Conservation (phyloP, 441 rosid genomes). For the Aquilaria agallochum region DNA sequence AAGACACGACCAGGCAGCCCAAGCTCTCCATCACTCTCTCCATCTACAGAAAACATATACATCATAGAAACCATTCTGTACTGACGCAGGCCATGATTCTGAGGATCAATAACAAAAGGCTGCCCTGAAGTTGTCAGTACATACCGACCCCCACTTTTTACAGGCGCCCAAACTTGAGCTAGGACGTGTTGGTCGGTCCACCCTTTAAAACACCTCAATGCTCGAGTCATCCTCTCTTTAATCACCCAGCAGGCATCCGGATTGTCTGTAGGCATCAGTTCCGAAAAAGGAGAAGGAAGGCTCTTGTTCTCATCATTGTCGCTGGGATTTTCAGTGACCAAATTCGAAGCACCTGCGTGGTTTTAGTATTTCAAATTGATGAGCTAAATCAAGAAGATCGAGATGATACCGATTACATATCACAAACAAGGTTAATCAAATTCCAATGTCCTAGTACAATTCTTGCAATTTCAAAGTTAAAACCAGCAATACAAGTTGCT, state of each 20-base stretch:
- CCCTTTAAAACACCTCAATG: constrained; percentile 73
- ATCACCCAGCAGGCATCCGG: constrained; percentile 57
- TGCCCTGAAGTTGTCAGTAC: constrained; percentile 86
- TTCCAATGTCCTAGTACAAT: background rate
- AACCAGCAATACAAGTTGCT: background rate
- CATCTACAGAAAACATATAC: constrained; percentile 74
- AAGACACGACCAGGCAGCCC: constrained; percentile 98
- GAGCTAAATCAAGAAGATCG: constrained; percentile 6
- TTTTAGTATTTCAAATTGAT: constrained; percentile 13
- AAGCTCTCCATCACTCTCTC: constrained; percentile 57
- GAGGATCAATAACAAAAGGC: constrained; percentile 82
- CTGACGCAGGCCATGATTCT: constrained; percentile 64
- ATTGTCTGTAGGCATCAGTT: constrained; percentile 47
- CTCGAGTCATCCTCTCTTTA: constrained; percentile 87
- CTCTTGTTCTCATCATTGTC: constrained; percentile 35
- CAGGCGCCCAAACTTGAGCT: constrained; percentile 95
- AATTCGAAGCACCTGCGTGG: constrained; percentile 47
- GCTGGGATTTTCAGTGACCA: constrained; percentile 27
- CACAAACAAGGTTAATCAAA: background rate
- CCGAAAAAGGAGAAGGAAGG: constrained; percentile 45
- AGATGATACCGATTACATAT: background rate
- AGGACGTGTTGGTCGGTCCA: constrained; percentile 79
- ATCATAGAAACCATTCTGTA: constrained; percentile 80
- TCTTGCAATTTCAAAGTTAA: too few relatives aligned
- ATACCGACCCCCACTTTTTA: constrained; percentile 49